phyloP scores from a whole-genome alignment of 2,329 filamentous ascomycete species.

The Xylariaceae sp. region DNA sequence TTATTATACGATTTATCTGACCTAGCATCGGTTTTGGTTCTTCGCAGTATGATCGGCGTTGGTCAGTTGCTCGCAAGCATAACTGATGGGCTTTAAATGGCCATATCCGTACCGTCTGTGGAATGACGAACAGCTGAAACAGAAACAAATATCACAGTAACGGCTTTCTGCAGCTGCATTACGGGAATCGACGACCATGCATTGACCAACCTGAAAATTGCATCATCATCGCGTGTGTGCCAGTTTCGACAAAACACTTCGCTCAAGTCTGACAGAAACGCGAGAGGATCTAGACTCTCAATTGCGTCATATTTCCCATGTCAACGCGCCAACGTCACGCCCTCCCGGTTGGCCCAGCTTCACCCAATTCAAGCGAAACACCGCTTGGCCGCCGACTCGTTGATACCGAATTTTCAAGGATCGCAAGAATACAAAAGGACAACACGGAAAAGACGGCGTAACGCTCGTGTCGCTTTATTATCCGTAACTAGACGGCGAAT shows the following conservation, averaged over 20 bases:
- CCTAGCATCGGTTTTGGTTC: too few relatives aligned
- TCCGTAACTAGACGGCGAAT: too few relatives aligned
- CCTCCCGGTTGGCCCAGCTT: conserved; percentile 11
- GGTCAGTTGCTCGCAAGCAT: too few relatives aligned
- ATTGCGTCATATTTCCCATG: conserved; percentile 18
- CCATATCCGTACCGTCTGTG: too few relatives aligned
- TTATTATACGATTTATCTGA: too few relatives aligned
- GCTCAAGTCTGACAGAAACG: conserved; percentile 1
- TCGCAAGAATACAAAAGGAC: too few relatives aligned
- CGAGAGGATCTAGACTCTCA: conserved; percentile 1
- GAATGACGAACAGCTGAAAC: conserved; percentile 1
- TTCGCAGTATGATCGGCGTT: too few relatives aligned
- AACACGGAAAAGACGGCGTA: too few relatives aligned
- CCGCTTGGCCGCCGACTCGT: neutral
- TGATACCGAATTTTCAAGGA: neutral
- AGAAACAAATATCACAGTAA: conserved; percentile 10
- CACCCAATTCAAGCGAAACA: neutral
- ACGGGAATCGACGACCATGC: neutral
- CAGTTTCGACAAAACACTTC: neutral
- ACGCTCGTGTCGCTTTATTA: too few relatives aligned
- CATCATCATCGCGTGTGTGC: neutral
- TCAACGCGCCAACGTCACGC: neutral
- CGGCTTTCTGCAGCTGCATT: conserved; percentile 14
- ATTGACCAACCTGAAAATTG: neutral
- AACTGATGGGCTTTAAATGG: too few relatives aligned